Evolutionary conservation across 2,329 filamentous ascomycete genomes (phyloP), one percentile per base, ranked within the genome.

Genomic region (Stromatinia cepivora): DNA sequence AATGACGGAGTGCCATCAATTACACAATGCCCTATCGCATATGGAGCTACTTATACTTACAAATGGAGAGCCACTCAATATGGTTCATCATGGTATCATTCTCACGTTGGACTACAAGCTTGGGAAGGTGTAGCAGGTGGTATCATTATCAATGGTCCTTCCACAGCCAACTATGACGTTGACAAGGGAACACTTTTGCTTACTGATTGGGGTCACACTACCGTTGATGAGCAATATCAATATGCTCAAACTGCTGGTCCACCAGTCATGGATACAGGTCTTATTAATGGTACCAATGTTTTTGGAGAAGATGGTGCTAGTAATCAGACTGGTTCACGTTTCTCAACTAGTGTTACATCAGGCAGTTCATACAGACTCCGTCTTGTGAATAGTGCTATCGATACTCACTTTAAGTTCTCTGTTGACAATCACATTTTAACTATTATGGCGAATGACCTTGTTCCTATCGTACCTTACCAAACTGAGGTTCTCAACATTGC

Each of bases 1-100:
- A 78, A 78, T 72, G 82, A 84, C 68, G 82, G 82, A 20, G 79
- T 80, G 1, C 78, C 79, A 28, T 80, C 82, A 13, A 34, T 85
- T 42, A 85, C 84, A 5, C 88, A 92, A 77, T 92, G 90, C 72
- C 88, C 89, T 1, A 86, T 91, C 68, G 79, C 85, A 78, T 28
- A n/a, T 31, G 62, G 67, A 28, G 5, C 10, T n/a, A 69, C 67
- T 22, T 67, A 71, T 48, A 72, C 69, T 25, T 75, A 75, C 52
- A 70, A 48, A 15, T 75, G 70, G 58, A 64, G 67, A 42, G 73
- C 71, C 28, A 70, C 68, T 6, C 73, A 74, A 69, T 73, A 73
- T 76, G 85, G 87, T 8, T 79, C 83, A 0, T 81, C 81, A 3
- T 88, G 86, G 85, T 89, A 88, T 68, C 87, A 90, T 76, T 86